These are phyloP conservation scores for Dothideomycetes sp. DNA, from an alignment of 2,329 filamentous ascomycete genomes.

Conservation along the genomic window DNA sequence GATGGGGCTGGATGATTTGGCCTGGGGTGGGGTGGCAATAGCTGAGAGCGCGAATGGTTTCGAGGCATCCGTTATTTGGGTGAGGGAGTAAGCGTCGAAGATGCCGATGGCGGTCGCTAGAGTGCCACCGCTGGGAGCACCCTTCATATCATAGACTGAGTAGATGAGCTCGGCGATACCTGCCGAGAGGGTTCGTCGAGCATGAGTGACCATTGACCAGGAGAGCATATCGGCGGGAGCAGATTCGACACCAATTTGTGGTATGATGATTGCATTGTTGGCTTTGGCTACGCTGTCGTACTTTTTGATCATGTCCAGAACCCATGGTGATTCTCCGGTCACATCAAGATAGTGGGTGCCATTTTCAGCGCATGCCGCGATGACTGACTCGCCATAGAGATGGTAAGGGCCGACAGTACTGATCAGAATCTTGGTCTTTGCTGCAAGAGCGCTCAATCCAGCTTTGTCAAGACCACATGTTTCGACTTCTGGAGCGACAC, in stretches of 20 bases:
- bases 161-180: conserved; percentile 41
- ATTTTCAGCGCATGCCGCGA: conserved; percentile 52
- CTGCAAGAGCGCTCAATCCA: conserved; percentile 40
- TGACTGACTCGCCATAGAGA: conserved; percentile 51
- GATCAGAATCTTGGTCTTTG: conserved; percentile 47
- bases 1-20: conserved; percentile 20
- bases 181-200: conserved; percentile 40
- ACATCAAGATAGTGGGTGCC: conserved; percentile 60
- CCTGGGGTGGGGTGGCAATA: conserved; percentile 26
- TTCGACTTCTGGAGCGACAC: conserved; percentile 47
- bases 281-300: conserved; percentile 49
- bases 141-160: conserved; percentile 43
- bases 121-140: conserved; percentile 45
- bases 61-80: conserved; percentile 33
- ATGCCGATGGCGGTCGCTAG: conserved; percentile 54
- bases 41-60: conserved; percentile 42
- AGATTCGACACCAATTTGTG: conserved; percentile 50
- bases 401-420: conserved; percentile 54
- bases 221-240: conserved; percentile 47
- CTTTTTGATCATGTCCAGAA: conserved; percentile 49
- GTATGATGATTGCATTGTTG: conserved; percentile 52
- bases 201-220: conserved; percentile 41
- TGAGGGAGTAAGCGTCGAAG: conserved; percentile 32
- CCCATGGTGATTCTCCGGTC: conserved; percentile 56
- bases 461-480: conserved; percentile 35